These are phyloP conservation scores for Diospyros lotus DNA, from an alignment of 148 eudicot genomes.

Conservation along the genomic window DNA sequence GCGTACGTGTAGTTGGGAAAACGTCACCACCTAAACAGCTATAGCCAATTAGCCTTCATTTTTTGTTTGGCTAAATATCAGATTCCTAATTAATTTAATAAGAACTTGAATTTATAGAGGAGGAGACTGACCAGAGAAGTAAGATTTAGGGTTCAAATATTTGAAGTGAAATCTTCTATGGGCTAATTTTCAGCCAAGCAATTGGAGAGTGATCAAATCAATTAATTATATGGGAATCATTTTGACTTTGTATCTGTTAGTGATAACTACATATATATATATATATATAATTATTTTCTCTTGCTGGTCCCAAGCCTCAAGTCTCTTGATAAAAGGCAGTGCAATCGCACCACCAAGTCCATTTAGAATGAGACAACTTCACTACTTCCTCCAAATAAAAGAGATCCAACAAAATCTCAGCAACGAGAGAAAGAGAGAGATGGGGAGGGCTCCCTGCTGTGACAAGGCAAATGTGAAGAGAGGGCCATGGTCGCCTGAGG, in stretches of 20 bases:
- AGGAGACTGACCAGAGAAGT: background rate
- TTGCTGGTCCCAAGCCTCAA: background rate
- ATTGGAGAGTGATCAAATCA: constrained; percentile 7
- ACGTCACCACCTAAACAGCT: background rate
- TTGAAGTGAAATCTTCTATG: background rate
- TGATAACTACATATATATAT: too few relatives aligned
- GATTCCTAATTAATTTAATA: background rate
- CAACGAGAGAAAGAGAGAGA: constrained; percentile 17
- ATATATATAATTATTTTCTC: background rate
- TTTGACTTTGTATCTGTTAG: background rate
- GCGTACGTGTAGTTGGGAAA: background rate
- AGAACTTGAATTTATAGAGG: background rate
- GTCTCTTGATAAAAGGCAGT: background rate
- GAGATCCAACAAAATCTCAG: background rate
- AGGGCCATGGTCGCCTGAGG: constrained; percentile 28
- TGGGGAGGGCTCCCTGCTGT: constrained; percentile 30
- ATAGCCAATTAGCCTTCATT: background rate
- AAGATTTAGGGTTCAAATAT: constrained; percentile 5
- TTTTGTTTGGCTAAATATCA: background rate
- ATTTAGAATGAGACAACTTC: background rate
- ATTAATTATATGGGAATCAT: background rate
- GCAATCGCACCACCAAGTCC: background rate
- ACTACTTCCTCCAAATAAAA: background rate
- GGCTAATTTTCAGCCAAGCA: constrained; percentile 1
- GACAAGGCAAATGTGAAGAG: constrained; percentile 28